These are phyloP conservation scores for Spongispora temasekensis DNA, from an alignment of 1,284 basidiomycete genomes.

Conservation along the genomic window DNA sequence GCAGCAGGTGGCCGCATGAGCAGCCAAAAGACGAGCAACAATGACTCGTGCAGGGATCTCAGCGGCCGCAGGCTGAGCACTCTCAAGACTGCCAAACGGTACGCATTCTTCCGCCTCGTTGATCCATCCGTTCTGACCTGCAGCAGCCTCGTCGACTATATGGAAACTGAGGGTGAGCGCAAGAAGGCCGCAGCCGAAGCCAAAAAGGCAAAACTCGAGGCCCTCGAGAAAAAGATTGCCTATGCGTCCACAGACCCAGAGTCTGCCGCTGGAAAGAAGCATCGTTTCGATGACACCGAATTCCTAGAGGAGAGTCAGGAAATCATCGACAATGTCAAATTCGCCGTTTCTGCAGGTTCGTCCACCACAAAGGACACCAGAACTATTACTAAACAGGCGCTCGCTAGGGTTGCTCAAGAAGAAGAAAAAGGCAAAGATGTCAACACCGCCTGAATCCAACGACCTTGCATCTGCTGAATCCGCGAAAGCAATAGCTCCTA, in stretches of 20 bases:
- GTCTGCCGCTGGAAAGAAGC: slow-evolving; percentile 72
- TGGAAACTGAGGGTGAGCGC: slow-evolving; percentile 84
- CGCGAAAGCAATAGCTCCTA: slow-evolving; percentile 4
- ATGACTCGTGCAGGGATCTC: slow-evolving; percentile 93
- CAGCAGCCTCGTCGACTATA: slow-evolving; percentile 81
- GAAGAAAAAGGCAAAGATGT: slow-evolving; percentile 78
- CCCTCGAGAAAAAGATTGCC: slow-evolving; percentile 79
- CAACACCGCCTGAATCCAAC: slow-evolving; percentile 20
- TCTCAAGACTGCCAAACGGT: slow-evolving; percentile 96
- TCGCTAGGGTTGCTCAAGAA: slow-evolving; percentile 74
- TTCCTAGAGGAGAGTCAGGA: slow-evolving; percentile 92
- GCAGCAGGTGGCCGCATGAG: slow-evolving; percentile 98
- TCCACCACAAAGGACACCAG: not conserved
- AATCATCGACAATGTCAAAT: slow-evolving; percentile 91
- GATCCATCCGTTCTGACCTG: slow-evolving; percentile 9
- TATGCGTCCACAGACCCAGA: slow-evolving; percentile 53
- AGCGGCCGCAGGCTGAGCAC: slow-evolving; percentile 90
- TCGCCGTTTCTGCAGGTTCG: slow-evolving; percentile 81
- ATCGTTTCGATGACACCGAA: slow-evolving; percentile 89
- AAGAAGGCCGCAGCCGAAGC: slow-evolving; percentile 79
- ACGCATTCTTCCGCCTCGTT: slow-evolving; percentile 15
- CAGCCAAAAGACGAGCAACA: slow-evolving; percentile 92
- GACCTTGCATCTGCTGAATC: slow-evolving; percentile 5
- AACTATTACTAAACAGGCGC: slow-evolving; percentile 9
- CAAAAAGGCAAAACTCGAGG: slow-evolving; percentile 84